Base-by-base conservation (phyloP, 768 basidiomycete genomes). In the Termitomyces sp. region DNA sequence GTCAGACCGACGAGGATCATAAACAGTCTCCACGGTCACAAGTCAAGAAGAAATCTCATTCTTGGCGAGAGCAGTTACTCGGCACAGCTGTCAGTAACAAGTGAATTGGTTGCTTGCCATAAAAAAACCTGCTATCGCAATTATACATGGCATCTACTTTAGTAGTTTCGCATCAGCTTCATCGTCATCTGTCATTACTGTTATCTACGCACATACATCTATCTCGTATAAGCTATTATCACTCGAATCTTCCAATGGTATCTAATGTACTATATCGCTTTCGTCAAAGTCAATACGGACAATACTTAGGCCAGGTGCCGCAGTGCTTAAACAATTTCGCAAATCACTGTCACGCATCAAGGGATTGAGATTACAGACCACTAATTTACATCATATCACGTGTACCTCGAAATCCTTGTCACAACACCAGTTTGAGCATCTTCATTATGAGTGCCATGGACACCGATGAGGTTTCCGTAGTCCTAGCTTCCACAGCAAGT, bases 381-480 rank as follows among this genome's bases (percentile, higher is more conserved):
- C 13, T 11, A 13, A n/a, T 41, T 41, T 41, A 41, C n/a, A 41
- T n/a, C 8, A 46, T 28, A 18, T 51, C 50, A 46, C 56, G 49
- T 51, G 48, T 18, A 28, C 20, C 24, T 51, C 24, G 18, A 30
- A 20, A 33, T 10, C 30, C 44, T 22, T 10, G 33, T 35, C 9
- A 18, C 14, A 2, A 1, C 20, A 18, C 3, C 9, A 3, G 9
- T 18, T 46, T 35, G 22, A 54, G 44, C 53, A 33, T 36, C 26
- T 46, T 14, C 50, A 68, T 62, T 51, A 78, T 76, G 75, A 81
- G 71, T 68, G 80, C 85, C 38, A 91, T 90, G 90, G 88, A 91
- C 55, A 86, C 86, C 38, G 88, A 90, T 65, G 90, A 89, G 59
- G 73, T 82, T 30, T 82, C 89, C 22, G 87, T 92, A 28, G 87